phyloP scores from a whole-genome alignment of 345 rosid genomes.

The Citrus glauca region DNA sequence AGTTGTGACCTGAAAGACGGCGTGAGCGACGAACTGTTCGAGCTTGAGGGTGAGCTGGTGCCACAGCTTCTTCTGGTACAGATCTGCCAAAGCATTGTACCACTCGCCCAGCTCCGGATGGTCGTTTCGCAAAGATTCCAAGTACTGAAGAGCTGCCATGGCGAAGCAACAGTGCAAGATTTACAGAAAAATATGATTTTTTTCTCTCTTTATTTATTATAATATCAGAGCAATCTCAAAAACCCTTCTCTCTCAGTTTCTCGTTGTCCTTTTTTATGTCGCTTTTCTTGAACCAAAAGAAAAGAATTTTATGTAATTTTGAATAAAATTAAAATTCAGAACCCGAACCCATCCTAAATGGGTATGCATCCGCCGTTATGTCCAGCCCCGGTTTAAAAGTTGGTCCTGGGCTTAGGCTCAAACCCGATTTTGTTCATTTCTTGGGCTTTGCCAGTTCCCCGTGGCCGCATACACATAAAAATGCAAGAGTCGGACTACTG shows the following conservation, averaged over 20 bases:
- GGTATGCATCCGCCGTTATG: background rate
- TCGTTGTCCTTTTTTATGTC: background rate
- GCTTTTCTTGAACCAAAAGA: slow-evolving; percentile 19
- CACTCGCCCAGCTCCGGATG: slow-evolving; percentile 91
- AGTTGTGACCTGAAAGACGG: slow-evolving; percentile 65
- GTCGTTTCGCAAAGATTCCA: slow-evolving; percentile 61
- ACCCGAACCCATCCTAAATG: background rate
- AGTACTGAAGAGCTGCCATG: slow-evolving; percentile 92
- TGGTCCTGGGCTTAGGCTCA: background rate
- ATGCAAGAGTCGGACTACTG: too few relatives aligned
- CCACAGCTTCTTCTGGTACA: slow-evolving; percentile 99
- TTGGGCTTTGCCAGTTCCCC: too few relatives aligned
- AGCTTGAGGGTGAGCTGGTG: slow-evolving; percentile 98
- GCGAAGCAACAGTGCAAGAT: background rate
- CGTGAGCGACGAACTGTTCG: slow-evolving; percentile 87
- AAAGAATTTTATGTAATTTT: slow-evolving; percentile 1
- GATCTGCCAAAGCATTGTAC: slow-evolving; percentile 88
- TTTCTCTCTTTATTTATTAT: background rate
- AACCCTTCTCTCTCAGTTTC: background rate
- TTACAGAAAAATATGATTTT: too few relatives aligned
- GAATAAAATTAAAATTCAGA: background rate
- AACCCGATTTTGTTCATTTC: background rate
- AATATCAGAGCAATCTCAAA: background rate
- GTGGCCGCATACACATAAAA: too few relatives aligned
- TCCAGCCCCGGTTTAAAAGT: too few relatives aligned